Base-by-base conservation (phyloP, 2,329 filamentous ascomycete genomes). In the Cryphonectria parasitica region DNA sequence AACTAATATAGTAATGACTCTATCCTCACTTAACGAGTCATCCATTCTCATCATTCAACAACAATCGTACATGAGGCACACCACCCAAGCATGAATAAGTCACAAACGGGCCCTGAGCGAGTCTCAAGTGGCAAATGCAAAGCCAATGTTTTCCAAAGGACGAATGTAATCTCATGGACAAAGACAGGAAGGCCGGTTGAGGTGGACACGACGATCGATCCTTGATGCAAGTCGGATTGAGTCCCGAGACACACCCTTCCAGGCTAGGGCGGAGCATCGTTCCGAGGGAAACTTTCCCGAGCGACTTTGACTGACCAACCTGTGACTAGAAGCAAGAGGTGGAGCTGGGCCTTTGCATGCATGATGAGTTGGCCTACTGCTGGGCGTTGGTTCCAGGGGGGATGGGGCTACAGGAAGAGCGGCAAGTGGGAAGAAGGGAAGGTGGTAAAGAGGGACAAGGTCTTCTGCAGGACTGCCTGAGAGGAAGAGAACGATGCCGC, bases 351-450 rank as follows among this genome's bases (percentile, higher is more conserved):
- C 17, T 34, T 34, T 8, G 22, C 6, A 66, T 66, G 69, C 69
- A 69, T 68, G 62, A 60, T 71, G 69, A 71, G 66, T 39, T 71
- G 69, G 61, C 60, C 52, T 22, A 10, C 36, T 39, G 31, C 52
- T n/a, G 66, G 60, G 39, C 11, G 49, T 39, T 49, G 19, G 22
- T 49, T n/a, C 45, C 17, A 7, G 22, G 45, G 45, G 22, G 7
- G 45, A n/a, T 1, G 43, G 45, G 17, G n/a, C 8, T n/a, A 11
- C 45, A 49, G 45, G 45, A 49, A 22, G 22, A n/a, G 45, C 19
- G 7, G 41, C 34, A 49, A 31, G 39, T 1, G 63, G 36, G 39
- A 31, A 31, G 19, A 15, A 22, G 36, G 28, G 19, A 19, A 11
- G 15, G 8, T 11, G n/a, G 61, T 5, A 28, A 15, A 31, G 52